phyloP scores from a whole-genome alignment of 2,329 filamentous ascomycete species.

The Aspergillus flavus region DNA sequence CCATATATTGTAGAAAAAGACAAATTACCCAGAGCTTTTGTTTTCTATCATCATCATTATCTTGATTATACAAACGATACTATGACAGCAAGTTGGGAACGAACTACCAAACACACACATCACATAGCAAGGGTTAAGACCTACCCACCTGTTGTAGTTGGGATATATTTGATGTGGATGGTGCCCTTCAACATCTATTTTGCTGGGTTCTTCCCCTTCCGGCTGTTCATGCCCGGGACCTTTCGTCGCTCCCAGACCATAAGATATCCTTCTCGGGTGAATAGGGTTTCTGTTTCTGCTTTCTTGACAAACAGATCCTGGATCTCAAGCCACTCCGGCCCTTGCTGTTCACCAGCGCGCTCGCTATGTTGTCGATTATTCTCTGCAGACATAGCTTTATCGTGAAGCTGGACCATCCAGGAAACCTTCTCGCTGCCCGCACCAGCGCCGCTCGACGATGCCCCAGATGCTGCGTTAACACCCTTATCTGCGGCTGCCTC shows the following conservation, averaged over 20 bases:
- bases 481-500: conserved; percentile 43
- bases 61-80: conserved; percentile 16
- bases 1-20: background rate
- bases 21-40: background rate
- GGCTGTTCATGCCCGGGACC: conserved; percentile 36
- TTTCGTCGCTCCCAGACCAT: conserved; percentile 93
- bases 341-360: conserved; percentile 32
- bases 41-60: conserved; percentile 11
- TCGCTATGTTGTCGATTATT: conserved; percentile 33
- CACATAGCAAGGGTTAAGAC: background rate
- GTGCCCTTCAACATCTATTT: conserved; percentile 11
- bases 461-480: conserved; percentile 40
- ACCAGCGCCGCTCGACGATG: conserved; percentile 65
- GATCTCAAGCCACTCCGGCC: conserved; percentile 86
- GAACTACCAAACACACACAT: background rate
- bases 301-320: conserved; percentile 93
- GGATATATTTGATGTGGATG: background rate
- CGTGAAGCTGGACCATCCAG: conserved; percentile 89
- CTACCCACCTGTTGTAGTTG: background rate
- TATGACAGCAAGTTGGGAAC: background rate
- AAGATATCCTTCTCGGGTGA: conserved; percentile 90
- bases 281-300: conserved; percentile 84
- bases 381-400: conserved; percentile 62
- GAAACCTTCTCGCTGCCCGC: conserved; percentile 90
- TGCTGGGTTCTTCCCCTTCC: conserved; percentile 40